Percentiles rank a stretch among this genome's conserved stretches.
Conservation (phyloP, 1,284 basidiomycete genomes). For the Melampsora larici-populina region DNA sequence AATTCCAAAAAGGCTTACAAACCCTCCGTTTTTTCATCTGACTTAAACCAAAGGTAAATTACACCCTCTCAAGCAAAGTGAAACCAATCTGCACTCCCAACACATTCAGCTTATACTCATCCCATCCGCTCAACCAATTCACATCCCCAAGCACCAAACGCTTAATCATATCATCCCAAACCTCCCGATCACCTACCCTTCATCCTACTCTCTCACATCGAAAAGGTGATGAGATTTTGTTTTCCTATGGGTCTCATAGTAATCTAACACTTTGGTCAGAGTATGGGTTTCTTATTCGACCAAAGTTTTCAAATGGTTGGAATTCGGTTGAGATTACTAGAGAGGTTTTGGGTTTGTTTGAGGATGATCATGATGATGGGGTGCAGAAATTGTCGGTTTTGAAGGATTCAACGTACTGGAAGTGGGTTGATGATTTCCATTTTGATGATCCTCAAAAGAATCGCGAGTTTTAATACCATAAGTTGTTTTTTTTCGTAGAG, state of each 20-base stretch:
- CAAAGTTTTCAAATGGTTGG: conserved; percentile 45
- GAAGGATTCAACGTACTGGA: conserved; percentile 8
- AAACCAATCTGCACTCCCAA: conserved; percentile 16
- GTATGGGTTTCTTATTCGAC: conserved; percentile 48
- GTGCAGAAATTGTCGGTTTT: conserved; percentile 2
- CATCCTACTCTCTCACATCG: too few species aligned
- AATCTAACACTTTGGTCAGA: conserved; percentile 48
- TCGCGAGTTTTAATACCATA: background rate
- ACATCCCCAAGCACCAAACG: conserved; percentile 20
- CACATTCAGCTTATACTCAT: conserved; percentile 24
- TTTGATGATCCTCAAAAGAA: background rate
- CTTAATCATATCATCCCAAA: background rate
- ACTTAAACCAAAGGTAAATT: conserved; percentile 24
- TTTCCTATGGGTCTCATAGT: conserved; percentile 48
- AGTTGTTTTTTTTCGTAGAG: background rate
- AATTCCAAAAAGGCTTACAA: background rate
- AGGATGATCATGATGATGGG: conserved; percentile 41
- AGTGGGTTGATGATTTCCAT: background rate
- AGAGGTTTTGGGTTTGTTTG: conserved; percentile 46
- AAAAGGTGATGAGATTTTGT: conserved; percentile 48
- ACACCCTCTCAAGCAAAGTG: background rate
- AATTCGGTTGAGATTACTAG: conserved; percentile 47
- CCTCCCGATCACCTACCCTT: too few species aligned
- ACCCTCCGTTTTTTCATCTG: background rate
- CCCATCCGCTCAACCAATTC: background rate